These are phyloP conservation scores for Candida sonorensis DNA, from an alignment of 805 yeast genomes.

Conservation along the genomic window DNA sequence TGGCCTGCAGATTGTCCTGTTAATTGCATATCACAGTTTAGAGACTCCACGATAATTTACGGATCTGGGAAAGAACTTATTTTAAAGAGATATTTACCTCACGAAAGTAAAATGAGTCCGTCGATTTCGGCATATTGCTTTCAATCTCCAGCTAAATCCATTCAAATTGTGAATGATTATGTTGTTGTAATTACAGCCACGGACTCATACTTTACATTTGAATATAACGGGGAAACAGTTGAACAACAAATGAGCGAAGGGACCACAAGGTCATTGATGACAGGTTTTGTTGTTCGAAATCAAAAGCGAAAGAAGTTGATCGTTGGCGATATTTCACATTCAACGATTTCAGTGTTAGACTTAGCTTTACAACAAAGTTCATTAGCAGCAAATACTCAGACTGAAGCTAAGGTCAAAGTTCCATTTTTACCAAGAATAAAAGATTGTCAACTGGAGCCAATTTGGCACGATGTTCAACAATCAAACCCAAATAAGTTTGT, in stretches of 20 bases:
- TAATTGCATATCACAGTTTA: constrained; percentile 15
- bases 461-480: constrained; percentile 21
- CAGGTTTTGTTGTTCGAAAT: constrained; percentile 13
- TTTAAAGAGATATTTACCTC: constrained; percentile 12
- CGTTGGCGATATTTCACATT: constrained; percentile 16
- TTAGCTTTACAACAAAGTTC: constrained; percentile 1
- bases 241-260: constrained; percentile 11
- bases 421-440: constrained; percentile 29
- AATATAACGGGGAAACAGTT: constrained; percentile 11
- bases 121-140: constrained; percentile 6
- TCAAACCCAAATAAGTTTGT: constrained; percentile 9
- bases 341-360: constrained; percentile 11
- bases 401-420: constrained; percentile 12
- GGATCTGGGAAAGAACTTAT: constrained; percentile 11
- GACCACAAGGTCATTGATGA: constrained; percentile 17
- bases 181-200: constrained; percentile 24
- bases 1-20: constrained; percentile 19
- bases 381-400: constrained; percentile 2
- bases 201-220: constrained; percentile 20
- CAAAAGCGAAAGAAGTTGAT: constrained; percentile 4
- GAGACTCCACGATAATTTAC: constrained; percentile 20
- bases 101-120: constrained; percentile 18
- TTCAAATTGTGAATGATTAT: constrained; percentile 15
- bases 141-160: constrained; percentile 14
- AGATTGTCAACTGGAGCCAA: constrained; percentile 23